Evolutionary conservation across 495 filamentous ascomycete species (phyloP).

Genomic region (Xanthoparmelia taractica): DNA sequence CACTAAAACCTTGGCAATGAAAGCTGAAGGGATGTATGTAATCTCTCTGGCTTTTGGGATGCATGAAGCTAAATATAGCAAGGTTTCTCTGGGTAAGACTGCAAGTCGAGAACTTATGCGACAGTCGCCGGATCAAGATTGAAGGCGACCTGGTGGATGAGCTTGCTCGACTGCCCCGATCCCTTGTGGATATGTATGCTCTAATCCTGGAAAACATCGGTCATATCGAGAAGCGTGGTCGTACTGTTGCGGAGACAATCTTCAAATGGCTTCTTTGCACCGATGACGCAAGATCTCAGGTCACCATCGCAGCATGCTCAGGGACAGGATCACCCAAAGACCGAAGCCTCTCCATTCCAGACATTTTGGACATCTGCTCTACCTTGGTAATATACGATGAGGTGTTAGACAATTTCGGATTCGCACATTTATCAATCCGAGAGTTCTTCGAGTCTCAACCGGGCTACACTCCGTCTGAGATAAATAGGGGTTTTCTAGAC

Average conservation of each 20-base stretch:
- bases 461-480: not conserved
- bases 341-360: not conserved
- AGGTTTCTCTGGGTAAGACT: slow-evolving; percentile 5
- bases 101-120: slow-evolving; percentile 3
- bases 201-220: not conserved
- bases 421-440: slow-evolving; percentile 27
- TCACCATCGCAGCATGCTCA: not conserved
- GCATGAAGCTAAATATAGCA: not conserved
- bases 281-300: not conserved
- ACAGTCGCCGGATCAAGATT: not conserved
- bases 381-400: slow-evolving; percentile 13
- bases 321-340: not conserved
- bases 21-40: not conserved
- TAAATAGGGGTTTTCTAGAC: not conserved
- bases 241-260: not conserved
- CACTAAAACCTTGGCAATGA: not conserved
- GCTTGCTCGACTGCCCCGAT: not conserved
- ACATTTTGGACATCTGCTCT: not conserved
- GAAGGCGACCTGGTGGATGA: not conserved
- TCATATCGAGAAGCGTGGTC: not conserved
- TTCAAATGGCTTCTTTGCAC: slow-evolving; percentile 1
- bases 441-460: slow-evolving; percentile 15
- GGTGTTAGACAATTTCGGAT: slow-evolving; percentile 21
- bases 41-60: not conserved
- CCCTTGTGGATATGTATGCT: not conserved